Conservation (phyloP, 768 basidiomycete genomes). For the Suillus subaureus region DNA sequence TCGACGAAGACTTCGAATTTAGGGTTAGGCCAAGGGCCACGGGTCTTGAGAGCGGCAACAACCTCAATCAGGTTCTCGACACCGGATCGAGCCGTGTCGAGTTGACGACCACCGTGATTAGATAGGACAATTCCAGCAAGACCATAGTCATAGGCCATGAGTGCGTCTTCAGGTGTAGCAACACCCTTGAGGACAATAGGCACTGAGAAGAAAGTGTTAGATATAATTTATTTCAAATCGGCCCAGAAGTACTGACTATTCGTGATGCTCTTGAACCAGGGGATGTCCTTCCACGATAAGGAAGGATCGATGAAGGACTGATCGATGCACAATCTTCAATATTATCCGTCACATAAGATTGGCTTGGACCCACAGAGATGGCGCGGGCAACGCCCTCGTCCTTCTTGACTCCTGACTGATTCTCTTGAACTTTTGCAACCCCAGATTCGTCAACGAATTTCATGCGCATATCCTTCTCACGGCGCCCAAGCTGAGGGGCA, state of each 20-base stretch:
- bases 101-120: conserved; percentile 81
- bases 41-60: conserved; percentile 66
- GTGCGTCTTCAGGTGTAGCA: conserved; percentile 57
- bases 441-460: conserved; percentile 70
- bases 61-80: conserved; percentile 91
- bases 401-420: conserved; percentile 62
- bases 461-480: conserved; percentile 97
- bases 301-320: conserved; percentile 95
- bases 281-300: conserved; percentile 70
- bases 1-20: conserved; percentile 88
- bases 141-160: conserved; percentile 79
- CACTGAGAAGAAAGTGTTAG: conserved; percentile 45
- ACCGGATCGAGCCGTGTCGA: conserved; percentile 84
- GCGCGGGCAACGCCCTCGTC: conserved; percentile 93
- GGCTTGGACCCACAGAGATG: conserved; percentile 66
- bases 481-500: conserved; percentile 91
- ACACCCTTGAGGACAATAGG: conserved; percentile 91
- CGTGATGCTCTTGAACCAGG: conserved; percentile 78
- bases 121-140: conserved; percentile 81
- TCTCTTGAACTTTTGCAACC: conserved; percentile 40
- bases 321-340: not conserved
- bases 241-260: conserved; percentile 41
- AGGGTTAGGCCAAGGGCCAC: conserved; percentile 77
- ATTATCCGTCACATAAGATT: not conserved
- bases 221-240: conserved; percentile 1